Evolutionary conservation across 345 rosid species (phyloP), one percentile per base, ranked within the genome.

Genomic region (Schrenkiella parvula): DNA sequence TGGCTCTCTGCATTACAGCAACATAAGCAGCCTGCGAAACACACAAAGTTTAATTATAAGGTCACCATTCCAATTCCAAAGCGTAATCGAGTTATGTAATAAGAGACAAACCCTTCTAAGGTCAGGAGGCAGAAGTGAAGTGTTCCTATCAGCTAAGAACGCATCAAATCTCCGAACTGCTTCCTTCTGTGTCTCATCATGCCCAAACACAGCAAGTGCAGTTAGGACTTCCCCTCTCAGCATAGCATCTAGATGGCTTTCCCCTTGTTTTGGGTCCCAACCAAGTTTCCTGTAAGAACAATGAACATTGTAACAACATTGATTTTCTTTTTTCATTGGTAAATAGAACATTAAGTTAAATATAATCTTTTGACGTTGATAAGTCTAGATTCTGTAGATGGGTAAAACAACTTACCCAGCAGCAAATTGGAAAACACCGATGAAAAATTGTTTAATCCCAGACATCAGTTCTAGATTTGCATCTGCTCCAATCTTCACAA

Each of bases 201-300:
- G 86, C 29, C 99, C 95, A 71, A 82, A 79, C 39, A 52, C 66
- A 61, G 92, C 91, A 68, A 95, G 91, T 47, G 91, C 97, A 70
- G 89, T 80, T 80, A 89, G 74, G 67, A 95, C 59, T 84, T 95
- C 95, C 74, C 96, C 99, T 82, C 99, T 89, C 82, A 91, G 82
- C 97, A 91, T 85, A 32, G 95, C 81, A 76, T 95, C 92, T 52
- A 88, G 86, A 83, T 89, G 99, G 57, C 92, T 86, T 84, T 95
- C 99, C 14, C 95, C 96, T 74, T 78, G 72, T 76, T 87, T 95
- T 68, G 91, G 80, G 12, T 89, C 99, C 97, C 97, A 95, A 54
- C 97, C 93, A 46, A 89, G 95, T 80, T 80, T 95, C 82, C 97
- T 91, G 78, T 23, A 66, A 50, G 39, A 37, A 51, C 64, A 69